Evolutionary conservation across 352 stramenopile genomes (phyloP), one percentile per base, ranked within the genome.

Genomic region (Phytophthora capsici): DNA sequence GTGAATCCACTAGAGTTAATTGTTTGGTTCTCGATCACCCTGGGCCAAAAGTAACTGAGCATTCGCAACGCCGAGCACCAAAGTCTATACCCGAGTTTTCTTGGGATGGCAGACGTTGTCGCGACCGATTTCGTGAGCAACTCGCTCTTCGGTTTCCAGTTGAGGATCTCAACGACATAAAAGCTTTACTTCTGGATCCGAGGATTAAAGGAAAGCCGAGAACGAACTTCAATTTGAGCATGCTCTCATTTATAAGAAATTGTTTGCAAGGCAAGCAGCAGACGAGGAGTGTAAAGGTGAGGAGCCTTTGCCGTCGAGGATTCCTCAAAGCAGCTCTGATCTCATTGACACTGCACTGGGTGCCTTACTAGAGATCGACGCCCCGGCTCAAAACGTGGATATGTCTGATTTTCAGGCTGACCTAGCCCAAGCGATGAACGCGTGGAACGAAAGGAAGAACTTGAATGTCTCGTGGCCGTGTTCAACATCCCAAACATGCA

Each of bases 151-250:
- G 43, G 6, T 67, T 60, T 45, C 43, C 36, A 13, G 2, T 7
- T 4, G 22, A 45, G 44, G 25, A 67, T n/a, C 37, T 14, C 4
- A 57, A 51, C 10, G 26, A 53, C 1, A 61, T 67, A 9, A 67
- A 67, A 55, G 41, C 50, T 1, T 1, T 67, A 17, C 20, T 66
- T 8, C 17, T 66, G 0, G 58, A 55, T 25, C 49, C 58, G 12
- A 19, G 40, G 2, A 67, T 61, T 36, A 67, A 67, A 20, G 23
- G 25, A 0, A 67, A 28, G 46, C 25, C 8, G 47, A 64, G 19
- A 22, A 17, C 2, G 36, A 56, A 41, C 45, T 56, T 9, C 22
- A 7, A 25, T 2, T 43, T 12, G 45, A 56, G 10, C 45, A 63
- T 17, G 4, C 20, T 19, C 16, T 1, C 4, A 36, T 52, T 9